These are phyloP conservation scores for Fistulifera solaris DNA, from an alignment of 108 stramenopile genomes.

Conservation along the genomic window DNA sequence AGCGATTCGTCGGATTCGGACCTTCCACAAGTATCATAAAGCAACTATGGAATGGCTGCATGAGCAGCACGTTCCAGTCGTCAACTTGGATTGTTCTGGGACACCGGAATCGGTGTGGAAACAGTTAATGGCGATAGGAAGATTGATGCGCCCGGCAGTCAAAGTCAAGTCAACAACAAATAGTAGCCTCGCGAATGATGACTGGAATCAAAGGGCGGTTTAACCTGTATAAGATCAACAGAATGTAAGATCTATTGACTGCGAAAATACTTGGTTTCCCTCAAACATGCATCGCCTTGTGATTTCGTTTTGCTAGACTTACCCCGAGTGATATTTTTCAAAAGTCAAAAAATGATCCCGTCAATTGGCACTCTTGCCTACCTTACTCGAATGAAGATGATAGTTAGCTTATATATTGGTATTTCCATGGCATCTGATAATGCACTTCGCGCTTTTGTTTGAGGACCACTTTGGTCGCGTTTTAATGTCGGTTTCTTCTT, in stretches of 20 bases:
- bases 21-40: slow-evolving; percentile 68
- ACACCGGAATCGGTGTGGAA: slow-evolving; percentile 70
- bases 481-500: too few species aligned
- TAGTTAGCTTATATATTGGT: too few species aligned
- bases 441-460: too few species aligned
- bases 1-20: slow-evolving; percentile 59
- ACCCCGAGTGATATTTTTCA: too few species aligned
- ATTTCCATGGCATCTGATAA: too few species aligned
- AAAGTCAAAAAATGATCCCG: too few species aligned
- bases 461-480: too few species aligned
- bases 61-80: slow-evolving; percentile 69
- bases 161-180: background rate
- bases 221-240: background rate
- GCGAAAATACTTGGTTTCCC: background rate
- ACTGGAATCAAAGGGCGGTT: background rate
- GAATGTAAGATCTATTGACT: background rate
- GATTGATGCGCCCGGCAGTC: slow-evolving; percentile 45
- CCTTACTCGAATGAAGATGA: too few species aligned
- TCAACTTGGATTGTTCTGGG: slow-evolving; percentile 74
- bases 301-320: too few species aligned
- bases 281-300: too few species aligned
- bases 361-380: too few species aligned
- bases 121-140: slow-evolving; percentile 63
- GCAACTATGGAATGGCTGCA: slow-evolving; percentile 64
- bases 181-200: background rate